These are phyloP conservation scores for Neoconidiobolus thromboides DNA, from an alignment of 371 early-diverging fungal genomes.

Conservation along the genomic window DNA sequence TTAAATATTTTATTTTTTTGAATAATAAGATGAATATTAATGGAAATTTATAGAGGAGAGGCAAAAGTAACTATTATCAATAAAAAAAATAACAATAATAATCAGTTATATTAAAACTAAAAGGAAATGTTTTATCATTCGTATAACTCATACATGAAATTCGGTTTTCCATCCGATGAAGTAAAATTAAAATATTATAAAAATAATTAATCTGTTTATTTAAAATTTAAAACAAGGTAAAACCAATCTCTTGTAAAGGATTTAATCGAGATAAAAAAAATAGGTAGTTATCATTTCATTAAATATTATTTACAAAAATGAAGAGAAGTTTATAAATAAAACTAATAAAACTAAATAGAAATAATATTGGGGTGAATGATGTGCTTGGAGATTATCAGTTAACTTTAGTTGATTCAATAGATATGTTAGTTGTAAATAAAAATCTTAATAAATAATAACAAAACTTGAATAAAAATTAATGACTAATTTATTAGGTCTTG, in stretches of 20 bases:
- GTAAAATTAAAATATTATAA: constrained; percentile 12
- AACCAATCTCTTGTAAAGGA: constrained; percentile 66
- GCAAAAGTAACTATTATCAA: no score
- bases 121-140: constrained; percentile 80
- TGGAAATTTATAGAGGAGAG: no score
- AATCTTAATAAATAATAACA: background rate
- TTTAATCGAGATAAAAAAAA: constrained; percentile 51
- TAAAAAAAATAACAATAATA: no score
- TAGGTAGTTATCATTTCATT: constrained; percentile 24
- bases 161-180: constrained; percentile 86
- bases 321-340: constrained; percentile 2
- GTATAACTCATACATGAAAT: constrained; percentile 56
- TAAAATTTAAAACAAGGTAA: constrained; percentile 23
- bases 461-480: background rate
- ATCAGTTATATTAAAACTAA: background rate
- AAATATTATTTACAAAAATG: background rate
- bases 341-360: constrained; percentile 11
- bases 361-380: constrained; percentile 57
- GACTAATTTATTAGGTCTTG: constrained; percentile 24
- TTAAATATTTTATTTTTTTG: no score
- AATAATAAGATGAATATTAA: no score
- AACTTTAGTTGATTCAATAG: constrained; percentile 78
- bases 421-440: constrained; percentile 52
- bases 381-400: constrained; percentile 80
- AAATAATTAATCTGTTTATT: background rate